phyloP scores from a whole-genome alignment of 257 asterid genomes.

The Henckelia pumila region DNA sequence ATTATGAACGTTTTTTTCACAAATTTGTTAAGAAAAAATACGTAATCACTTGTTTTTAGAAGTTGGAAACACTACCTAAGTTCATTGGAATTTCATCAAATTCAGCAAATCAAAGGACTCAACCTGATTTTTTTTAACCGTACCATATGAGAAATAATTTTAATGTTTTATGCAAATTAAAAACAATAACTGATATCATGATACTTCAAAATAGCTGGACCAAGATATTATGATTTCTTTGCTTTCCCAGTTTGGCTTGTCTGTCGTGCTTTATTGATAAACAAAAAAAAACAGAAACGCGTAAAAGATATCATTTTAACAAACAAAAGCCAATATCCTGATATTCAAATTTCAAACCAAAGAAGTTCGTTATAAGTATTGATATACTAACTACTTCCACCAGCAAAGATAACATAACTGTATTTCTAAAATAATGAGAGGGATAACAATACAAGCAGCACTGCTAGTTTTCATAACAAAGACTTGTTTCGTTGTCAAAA shows the following conservation, averaged over 20 bases:
- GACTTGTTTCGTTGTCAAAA: slow-evolving; percentile 43
- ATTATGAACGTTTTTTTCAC: too few species aligned
- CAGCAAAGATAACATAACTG: slow-evolving; percentile 39
- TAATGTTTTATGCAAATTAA: not conserved
- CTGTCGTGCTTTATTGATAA: not conserved
- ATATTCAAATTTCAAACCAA: slow-evolving; percentile 21
- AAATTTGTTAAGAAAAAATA: too few species aligned
- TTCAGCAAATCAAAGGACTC: not conserved
- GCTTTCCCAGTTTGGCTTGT: not conserved
- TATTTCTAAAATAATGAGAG: slow-evolving; percentile 41
- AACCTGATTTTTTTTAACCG: not conserved
- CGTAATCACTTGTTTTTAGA: too few species aligned
- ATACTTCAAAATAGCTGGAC: not conserved
- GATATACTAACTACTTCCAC: slow-evolving; percentile 33
- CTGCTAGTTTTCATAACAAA: slow-evolving; percentile 31
- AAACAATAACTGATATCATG: not conserved
- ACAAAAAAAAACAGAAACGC: not conserved
- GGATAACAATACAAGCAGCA: slow-evolving; percentile 45
- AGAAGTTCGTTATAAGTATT: slow-evolving; percentile 19
- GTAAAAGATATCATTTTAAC: not conserved
- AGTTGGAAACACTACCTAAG: too few species aligned
- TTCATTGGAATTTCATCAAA: not conserved
- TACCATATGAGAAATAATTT: not conserved
- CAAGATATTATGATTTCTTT: not conserved
- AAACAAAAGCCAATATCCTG: slow-evolving; percentile 13